Conservation (phyloP, 345 rosid genomes). For the Toxicodendron radicans region DNA sequence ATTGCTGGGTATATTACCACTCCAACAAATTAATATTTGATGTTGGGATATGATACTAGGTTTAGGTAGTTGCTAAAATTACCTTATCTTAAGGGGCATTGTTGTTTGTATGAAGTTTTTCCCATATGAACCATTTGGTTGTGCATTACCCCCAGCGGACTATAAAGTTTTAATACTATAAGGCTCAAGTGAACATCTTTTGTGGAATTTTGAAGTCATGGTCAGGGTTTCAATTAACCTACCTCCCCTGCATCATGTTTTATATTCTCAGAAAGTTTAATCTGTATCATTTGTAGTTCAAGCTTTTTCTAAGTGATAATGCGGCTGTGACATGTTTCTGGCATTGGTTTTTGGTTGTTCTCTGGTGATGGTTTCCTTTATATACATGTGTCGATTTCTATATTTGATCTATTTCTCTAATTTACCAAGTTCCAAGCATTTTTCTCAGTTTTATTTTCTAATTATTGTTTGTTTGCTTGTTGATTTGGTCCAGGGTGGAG, state of each 20-base stretch:
- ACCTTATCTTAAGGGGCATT: background rate
- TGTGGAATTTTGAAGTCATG: background rate
- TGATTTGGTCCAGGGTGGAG: constrained; percentile 73
- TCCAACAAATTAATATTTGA: background rate
- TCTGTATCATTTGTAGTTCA: constrained; percentile 9
- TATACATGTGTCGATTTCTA: background rate
- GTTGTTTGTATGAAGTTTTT: background rate
- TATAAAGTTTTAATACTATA: background rate
- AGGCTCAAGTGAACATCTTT: background rate
- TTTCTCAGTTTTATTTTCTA: background rate
- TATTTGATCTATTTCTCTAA: background rate
- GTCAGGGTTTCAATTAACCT: too few relatives aligned
- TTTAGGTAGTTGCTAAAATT: background rate
- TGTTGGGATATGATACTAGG: background rate
- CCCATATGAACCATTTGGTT: background rate
- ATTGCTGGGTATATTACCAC: background rate
- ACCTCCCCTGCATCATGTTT: too few relatives aligned
- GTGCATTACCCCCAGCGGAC: background rate
- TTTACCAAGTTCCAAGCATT: background rate
- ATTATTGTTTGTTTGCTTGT: constrained; percentile 14
- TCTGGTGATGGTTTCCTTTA: background rate
- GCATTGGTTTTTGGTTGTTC: background rate
- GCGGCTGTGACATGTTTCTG: background rate
- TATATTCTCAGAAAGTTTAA: background rate
- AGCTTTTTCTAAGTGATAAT: constrained; percentile 16